A percentile compares a stretch with the other conserved stretches of the same genome.
Evolutionary conservation across 2,329 filamentous ascomycete genomes (phyloP).

Genomic region (Apiospora aurea): DNA sequence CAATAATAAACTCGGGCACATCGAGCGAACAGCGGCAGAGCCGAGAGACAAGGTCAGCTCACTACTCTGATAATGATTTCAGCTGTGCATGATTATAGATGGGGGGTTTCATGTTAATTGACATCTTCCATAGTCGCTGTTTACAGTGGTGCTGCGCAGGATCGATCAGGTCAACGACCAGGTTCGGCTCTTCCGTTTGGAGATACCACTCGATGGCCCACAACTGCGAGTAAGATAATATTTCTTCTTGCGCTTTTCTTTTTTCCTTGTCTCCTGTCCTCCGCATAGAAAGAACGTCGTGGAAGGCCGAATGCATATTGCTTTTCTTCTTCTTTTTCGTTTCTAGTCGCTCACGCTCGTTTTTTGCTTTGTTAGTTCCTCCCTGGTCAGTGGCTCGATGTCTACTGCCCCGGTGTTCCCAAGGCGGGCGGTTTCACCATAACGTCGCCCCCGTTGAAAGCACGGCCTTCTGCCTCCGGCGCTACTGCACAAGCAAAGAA

Average conservation of each 20-base stretch:
- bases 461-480: conserved; percentile 41
- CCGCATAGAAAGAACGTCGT: not conserved
- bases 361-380: conserved; percentile 62
- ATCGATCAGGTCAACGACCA: conserved; percentile 71
- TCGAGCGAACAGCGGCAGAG: conserved; percentile 76
- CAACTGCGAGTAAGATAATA: conserved; percentile 54
- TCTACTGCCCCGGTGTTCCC: conserved; percentile 72
- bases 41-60: conserved; percentile 66
- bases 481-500: not conserved
- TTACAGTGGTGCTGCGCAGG: conserved; percentile 65
- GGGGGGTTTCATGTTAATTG: not conserved
- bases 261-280: not conserved
- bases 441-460: conserved; percentile 73
- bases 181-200: conserved; percentile 73
- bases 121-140: conserved; percentile 52
- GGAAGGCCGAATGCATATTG: not conserved
- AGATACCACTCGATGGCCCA: conserved; percentile 55
- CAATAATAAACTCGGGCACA: conserved; percentile 55
- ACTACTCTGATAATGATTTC: not conserved
- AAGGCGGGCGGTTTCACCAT: conserved; percentile 89
- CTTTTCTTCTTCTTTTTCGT: not conserved
- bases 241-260: conserved; percentile 9
- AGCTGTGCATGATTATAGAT: not conserved
- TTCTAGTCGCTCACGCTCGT: not conserved
- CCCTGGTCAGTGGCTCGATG: conserved; percentile 89